Evolutionary conservation across 2,329 filamentous ascomycete genomes (phyloP).

Genomic region (Neoscytalidium dimidiatum): DNA sequence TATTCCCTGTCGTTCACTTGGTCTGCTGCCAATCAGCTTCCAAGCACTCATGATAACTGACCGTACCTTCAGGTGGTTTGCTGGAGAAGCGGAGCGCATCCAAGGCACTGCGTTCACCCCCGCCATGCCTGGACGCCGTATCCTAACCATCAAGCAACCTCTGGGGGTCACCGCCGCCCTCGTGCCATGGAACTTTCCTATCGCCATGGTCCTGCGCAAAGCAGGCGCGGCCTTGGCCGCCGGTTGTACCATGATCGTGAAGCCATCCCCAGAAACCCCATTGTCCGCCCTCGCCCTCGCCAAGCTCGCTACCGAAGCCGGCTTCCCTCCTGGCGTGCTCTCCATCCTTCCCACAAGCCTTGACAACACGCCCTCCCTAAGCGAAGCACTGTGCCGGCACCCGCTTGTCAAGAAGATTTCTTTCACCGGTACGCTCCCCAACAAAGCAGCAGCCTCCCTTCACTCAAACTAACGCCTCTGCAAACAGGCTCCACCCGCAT

Average conservation of each 20-base stretch:
- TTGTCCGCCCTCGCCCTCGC: conserved; percentile 21
- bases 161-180: conserved; percentile 68
- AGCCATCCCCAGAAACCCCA: conserved; percentile 23
- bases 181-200: conserved; percentile 73
- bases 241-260: conserved; percentile 70
- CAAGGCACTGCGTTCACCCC: conserved; percentile 62
- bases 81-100: conserved; percentile 62
- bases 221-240: conserved; percentile 68
- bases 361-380: conserved; percentile 56
- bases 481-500: conserved; percentile 52
- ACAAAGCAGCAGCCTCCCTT: neutral
- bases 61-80: conserved; percentile 46
- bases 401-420: conserved; percentile 62
- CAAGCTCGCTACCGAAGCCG: conserved; percentile 28
- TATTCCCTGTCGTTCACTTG: conserved; percentile 57
- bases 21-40: conserved; percentile 22
- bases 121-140: conserved; percentile 62
- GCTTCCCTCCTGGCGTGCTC: conserved; percentile 59
- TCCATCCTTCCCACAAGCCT: conserved; percentile 63
- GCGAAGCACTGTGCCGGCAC: conserved; percentile 58
- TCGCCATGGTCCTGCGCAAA: conserved; percentile 69
- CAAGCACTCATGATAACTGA: neutral
- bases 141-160: conserved; percentile 74
- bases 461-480: neutral
- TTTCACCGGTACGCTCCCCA: conserved; percentile 48